Conservation (phyloP, 345 rosid genomes). For the Raphanus sativus region DNA sequence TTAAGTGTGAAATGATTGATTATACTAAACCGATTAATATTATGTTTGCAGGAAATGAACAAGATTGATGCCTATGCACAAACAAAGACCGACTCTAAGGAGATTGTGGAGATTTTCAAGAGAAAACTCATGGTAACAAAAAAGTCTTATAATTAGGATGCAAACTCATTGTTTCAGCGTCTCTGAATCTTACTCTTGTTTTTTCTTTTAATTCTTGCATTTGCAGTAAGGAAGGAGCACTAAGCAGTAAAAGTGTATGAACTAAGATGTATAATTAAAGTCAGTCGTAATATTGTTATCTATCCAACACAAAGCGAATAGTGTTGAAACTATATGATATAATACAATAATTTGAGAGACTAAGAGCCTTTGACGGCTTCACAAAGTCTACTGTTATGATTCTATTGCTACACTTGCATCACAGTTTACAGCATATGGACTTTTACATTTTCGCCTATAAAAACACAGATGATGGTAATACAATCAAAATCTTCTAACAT, state of each 20-base stretch:
- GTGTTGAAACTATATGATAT: background rate
- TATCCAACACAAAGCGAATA: background rate
- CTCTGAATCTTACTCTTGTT: background rate
- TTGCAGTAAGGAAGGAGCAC: conserved; percentile 27
- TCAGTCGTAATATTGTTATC: no score
- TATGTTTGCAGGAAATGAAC: conserved; percentile 58
- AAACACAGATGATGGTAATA: background rate
- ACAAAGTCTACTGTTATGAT: background rate
- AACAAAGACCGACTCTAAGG: conserved; percentile 59
- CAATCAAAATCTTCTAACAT: conserved; percentile 5
- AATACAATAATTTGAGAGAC: no score
- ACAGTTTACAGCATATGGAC: background rate
- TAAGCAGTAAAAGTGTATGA: background rate
- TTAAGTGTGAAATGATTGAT: background rate
- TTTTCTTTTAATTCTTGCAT: conserved; percentile 14
- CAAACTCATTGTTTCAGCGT: no score
- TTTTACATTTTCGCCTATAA: background rate
- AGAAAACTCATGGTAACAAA: conserved; percentile 47
- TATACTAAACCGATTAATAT: background rate
- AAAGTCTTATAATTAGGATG: background rate
- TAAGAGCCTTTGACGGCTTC: background rate
- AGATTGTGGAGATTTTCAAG: conserved; percentile 51
- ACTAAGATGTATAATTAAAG: background rate
- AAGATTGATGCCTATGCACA: conserved; percentile 69
- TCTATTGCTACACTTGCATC: background rate